Evolutionary conservation across 140 eudicot genomes (phyloP).

Genomic region (Senecio squalidus): DNA sequence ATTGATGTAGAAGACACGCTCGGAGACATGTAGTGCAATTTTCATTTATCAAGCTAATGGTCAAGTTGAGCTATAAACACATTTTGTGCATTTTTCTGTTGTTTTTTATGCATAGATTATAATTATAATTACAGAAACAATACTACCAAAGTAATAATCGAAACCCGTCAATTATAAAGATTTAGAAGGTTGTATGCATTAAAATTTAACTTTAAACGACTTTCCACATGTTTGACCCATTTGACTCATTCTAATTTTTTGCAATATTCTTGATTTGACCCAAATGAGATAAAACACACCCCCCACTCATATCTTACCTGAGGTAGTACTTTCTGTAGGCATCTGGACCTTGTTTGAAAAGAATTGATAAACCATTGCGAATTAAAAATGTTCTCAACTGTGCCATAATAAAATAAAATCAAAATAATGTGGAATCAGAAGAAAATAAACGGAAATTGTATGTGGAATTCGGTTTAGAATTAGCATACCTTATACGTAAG

Average conservation of each 20-base stretch:
- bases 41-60: too few relatives aligned
- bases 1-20: neutral
- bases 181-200: too few relatives aligned
- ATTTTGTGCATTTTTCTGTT: too few relatives aligned
- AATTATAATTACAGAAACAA: too few relatives aligned
- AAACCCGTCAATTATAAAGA: too few relatives aligned
- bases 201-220: too few relatives aligned
- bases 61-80: too few relatives aligned
- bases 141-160: too few relatives aligned
- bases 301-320: slow-evolving; percentile 34
- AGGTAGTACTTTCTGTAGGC: slow-evolving; percentile 80
- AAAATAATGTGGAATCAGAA: neutral
- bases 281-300: neutral
- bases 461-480: neutral
- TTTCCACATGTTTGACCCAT: too few relatives aligned
- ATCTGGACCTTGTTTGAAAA: slow-evolving; percentile 84
- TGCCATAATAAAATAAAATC: slow-evolving; percentile 10
- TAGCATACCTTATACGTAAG: slow-evolving; percentile 77
- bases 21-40: neutral
- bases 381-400: slow-evolving; percentile 88
- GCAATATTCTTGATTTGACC: too few relatives aligned
- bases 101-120: too few relatives aligned
- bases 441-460: slow-evolving; percentile 5
- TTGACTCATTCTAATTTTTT: too few relatives aligned
- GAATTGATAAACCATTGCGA: slow-evolving; percentile 76